Evolutionary conservation across 2,329 filamentous ascomycete genomes (phyloP).

Genomic region (Berkeleyomyces basicola): DNA sequence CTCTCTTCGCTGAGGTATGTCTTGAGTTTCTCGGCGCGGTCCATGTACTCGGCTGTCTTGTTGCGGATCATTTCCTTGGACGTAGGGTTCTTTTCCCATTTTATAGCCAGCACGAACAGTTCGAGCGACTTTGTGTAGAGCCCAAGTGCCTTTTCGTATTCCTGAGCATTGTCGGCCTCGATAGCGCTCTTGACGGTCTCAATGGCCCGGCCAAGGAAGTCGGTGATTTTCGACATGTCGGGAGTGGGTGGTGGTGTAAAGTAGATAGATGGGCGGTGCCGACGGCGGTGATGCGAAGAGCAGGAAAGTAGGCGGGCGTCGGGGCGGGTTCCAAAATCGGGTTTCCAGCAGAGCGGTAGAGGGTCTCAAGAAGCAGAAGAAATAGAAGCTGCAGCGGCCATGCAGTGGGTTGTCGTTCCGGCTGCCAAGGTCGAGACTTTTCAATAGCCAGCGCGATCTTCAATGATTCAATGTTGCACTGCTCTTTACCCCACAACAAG

Average conservation of each 20-base stretch:
- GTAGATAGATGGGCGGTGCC: neutral
- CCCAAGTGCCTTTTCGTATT: constrained; percentile 95
- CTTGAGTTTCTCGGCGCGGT: constrained; percentile 95
- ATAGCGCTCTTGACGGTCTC: constrained; percentile 96
- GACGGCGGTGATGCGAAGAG: neutral
- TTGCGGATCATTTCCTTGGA: constrained; percentile 94
- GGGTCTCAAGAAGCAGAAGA: neutral
- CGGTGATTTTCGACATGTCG: constrained; percentile 33
- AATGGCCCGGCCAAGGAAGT: constrained; percentile 93
- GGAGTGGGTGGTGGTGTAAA: neutral
- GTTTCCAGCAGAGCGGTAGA: neutral
- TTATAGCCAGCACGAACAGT: constrained; percentile 95
- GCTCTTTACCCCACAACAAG: neutral
- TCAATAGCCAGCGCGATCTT: neutral
- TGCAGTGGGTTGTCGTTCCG: neutral
- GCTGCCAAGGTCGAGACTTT: neutral
- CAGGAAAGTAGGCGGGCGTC: neutral
- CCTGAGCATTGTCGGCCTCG: constrained; percentile 83
- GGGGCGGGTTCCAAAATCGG: neutral
- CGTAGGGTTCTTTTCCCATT: constrained; percentile 98
- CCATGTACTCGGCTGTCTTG: constrained; percentile 95
- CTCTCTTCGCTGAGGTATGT: constrained; percentile 61
- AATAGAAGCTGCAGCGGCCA: neutral
- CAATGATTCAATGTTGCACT: neutral
- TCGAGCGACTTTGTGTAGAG: constrained; percentile 91